A percentile compares a stretch with the other conserved stretches of the same genome.
Evolutionary conservation across 2,329 filamentous ascomycete genomes (phyloP).

Genomic region (Zymoseptoria tritici): DNA sequence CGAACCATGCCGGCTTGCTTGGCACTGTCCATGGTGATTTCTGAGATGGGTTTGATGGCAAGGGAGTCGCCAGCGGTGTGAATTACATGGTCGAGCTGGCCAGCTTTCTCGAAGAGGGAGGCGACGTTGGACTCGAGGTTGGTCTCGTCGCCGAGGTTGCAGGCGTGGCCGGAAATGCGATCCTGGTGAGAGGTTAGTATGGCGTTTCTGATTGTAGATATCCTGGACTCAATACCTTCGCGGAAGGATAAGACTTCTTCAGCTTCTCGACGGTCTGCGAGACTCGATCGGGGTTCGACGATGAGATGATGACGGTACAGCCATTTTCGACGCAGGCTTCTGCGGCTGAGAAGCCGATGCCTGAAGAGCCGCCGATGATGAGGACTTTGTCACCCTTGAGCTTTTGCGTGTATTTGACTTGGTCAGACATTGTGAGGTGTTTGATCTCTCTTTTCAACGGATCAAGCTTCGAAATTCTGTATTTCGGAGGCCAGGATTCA

Average conservation of each 20-base stretch:
- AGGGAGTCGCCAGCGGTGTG: conserved; percentile 50
- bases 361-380: conserved; percentile 55
- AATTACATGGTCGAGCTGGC: conserved; percentile 48
- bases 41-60: conserved; percentile 33
- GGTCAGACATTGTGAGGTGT: conserved; percentile 31
- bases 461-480: neutral
- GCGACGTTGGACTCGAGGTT: conserved; percentile 44
- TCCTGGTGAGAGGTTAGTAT: conserved; percentile 4
- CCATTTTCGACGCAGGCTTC: conserved; percentile 51
- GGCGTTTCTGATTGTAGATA: neutral
- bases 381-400: conserved; percentile 45
- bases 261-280: conserved; percentile 41
- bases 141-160: conserved; percentile 41
- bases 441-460: neutral
- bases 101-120: conserved; percentile 35
- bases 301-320: conserved; percentile 53
- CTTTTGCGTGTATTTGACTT: conserved; percentile 42
- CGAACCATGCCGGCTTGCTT: conserved; percentile 43
- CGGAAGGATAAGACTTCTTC: conserved; percentile 37
- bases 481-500: neutral
- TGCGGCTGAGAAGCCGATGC: conserved; percentile 56
- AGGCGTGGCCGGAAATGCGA: conserved; percentile 39
- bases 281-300: conserved; percentile 47
- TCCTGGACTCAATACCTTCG: conserved; percentile 13
- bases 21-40: conserved; percentile 36